These are phyloP conservation scores for Leishmania aethiopica DNA, from an alignment of 208 protist genomes.

Conservation along the genomic window DNA sequence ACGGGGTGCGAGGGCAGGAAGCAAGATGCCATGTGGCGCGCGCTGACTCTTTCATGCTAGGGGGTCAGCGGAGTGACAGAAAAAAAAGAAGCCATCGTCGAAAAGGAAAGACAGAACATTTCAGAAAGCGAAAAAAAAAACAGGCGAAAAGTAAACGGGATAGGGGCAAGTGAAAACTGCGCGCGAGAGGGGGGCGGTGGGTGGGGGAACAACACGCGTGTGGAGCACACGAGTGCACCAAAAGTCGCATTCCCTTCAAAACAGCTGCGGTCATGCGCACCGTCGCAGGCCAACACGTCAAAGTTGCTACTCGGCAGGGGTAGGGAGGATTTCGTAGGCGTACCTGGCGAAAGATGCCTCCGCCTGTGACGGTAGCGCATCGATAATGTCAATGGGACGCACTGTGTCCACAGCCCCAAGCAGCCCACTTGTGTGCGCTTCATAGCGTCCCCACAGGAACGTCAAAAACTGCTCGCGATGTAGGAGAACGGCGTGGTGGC, in stretches of 20 bases:
- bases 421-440: background rate
- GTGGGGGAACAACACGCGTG: background rate
- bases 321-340: conserved; percentile 41
- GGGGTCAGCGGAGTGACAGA: background rate
- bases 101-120: background rate
- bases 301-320: background rate
- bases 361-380: conserved; percentile 67
- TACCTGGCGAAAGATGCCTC: conserved; percentile 69
- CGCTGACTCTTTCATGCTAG: background rate
- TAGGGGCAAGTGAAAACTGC: background rate
- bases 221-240: background rate
- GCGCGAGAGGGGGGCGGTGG: background rate
- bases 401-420: background rate
- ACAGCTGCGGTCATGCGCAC: background rate
- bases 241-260: background rate
- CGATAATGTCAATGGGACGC: conserved; percentile 35
- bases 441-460: conserved; percentile 20
- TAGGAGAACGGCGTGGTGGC: background rate
- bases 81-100: background rate
- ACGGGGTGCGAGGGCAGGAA: background rate
- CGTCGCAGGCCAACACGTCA: background rate
- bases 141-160: background rate
- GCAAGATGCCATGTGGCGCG: background rate
- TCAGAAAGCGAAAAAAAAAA: background rate
- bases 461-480: conserved; percentile 24